phyloP scores from a whole-genome alignment of 306 rosid genomes.

The Cucurbita argyrosperma region DNA sequence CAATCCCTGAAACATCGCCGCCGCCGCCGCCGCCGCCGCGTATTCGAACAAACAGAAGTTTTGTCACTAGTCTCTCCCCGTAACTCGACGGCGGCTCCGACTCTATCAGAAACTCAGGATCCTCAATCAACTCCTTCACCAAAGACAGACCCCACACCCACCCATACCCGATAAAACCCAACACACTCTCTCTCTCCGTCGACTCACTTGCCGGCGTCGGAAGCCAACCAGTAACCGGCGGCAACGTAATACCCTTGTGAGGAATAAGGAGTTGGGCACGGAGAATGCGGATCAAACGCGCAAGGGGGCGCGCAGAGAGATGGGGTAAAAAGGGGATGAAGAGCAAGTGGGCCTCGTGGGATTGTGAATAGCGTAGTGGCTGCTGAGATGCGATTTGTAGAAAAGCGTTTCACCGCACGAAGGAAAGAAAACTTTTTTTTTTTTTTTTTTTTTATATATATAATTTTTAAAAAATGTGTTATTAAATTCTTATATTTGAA shows the following conservation, averaged over 20 bases:
- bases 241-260: constrained; percentile 55
- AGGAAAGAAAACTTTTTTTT: no score
- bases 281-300: constrained; percentile 24
- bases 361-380: constrained; percentile 27
- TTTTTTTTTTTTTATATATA: no score
- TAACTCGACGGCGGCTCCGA: constrained; percentile 19
- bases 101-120: constrained; percentile 20
- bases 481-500: no score
- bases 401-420: constrained; percentile 28
- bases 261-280: constrained; percentile 30
- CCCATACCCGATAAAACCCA: constrained; percentile 14
- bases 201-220: background rate
- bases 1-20: constrained; percentile 33
- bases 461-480: no score
- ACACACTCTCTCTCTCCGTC: background rate
- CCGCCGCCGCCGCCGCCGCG: background rate
- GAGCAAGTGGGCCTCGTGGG: constrained; percentile 33
- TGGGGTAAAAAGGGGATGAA: constrained; percentile 10
- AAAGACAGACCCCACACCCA: constrained; percentile 10
- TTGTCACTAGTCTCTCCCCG: constrained; percentile 5
- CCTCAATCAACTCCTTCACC: constrained; percentile 12
- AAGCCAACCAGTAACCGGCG: constrained; percentile 1
- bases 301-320: constrained; percentile 27
- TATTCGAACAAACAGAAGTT: constrained; percentile 45
- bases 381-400: constrained; percentile 29